A percentile compares a stretch with the other conserved stretches of the same genome.
Evolutionary conservation across 2,329 filamentous ascomycete species (phyloP).

Genomic region (Fusarium sp.): DNA sequence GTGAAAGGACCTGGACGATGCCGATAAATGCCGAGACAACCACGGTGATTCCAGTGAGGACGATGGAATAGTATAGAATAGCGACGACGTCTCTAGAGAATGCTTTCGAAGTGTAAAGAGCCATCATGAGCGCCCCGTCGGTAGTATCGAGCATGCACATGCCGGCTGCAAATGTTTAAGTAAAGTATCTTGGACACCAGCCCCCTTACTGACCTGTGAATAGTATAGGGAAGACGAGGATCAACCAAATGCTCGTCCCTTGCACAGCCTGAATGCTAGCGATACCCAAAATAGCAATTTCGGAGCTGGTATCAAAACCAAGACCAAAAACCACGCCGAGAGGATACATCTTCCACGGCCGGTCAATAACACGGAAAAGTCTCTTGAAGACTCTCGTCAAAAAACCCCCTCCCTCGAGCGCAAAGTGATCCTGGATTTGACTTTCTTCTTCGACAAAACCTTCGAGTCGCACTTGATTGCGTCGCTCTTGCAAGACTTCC

Average conservation of each 20-base stretch:
- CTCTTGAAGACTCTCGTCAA: conserved; percentile 78
- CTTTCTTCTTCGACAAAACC: conserved; percentile 44
- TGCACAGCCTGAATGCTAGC: conserved; percentile 86
- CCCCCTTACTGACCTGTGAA: conserved; percentile 76
- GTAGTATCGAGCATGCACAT: conserved; percentile 96
- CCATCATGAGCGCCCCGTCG: conserved; percentile 95
- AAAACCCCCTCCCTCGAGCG: conserved; percentile 82
- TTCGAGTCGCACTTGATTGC: conserved; percentile 44
- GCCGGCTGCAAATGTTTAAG: conserved; percentile 67
- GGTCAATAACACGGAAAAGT: conserved; percentile 80
- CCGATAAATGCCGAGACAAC: conserved; percentile 89
- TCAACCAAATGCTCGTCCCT: conserved; percentile 93
- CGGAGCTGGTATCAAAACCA: conserved; percentile 95
- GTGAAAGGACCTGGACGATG: conserved; percentile 82
- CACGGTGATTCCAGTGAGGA: conserved; percentile 86
- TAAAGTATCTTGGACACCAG: background rate
- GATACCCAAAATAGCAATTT: conserved; percentile 92
- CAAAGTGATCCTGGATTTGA: conserved; percentile 63
- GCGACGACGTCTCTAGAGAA: conserved; percentile 87
- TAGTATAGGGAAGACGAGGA: conserved; percentile 88
- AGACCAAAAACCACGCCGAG: conserved; percentile 90
- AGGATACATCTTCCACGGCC: conserved; percentile 96
- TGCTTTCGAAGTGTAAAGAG: conserved; percentile 84
- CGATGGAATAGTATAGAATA: conserved; percentile 93
- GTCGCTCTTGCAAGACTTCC: conserved; percentile 64